Conservation (phyloP, 2,329 filamentous ascomycete genomes). For the Aspergillus sp. region DNA sequence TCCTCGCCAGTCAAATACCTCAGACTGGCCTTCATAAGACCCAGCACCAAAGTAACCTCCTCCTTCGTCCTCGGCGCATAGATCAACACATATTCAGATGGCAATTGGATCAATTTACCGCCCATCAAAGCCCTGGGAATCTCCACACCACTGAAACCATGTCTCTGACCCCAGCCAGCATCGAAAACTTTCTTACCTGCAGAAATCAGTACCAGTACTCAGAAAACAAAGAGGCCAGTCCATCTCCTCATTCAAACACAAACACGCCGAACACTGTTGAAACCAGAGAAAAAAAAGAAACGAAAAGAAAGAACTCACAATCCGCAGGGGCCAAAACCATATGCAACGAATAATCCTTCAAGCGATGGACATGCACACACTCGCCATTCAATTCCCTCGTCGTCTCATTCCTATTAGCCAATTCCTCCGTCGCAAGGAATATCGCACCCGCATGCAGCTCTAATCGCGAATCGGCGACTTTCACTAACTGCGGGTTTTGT, state of each 20-base stretch:
- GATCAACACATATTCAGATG: conserved; percentile 34
- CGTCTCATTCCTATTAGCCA: conserved; percentile 19
- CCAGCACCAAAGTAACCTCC: conserved; percentile 34
- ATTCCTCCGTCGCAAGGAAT: conserved; percentile 26
- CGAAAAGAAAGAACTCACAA: conserved; percentile 45
- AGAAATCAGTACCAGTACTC: no score
- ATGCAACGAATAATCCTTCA: conserved; percentile 71
- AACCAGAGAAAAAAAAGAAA: not conserved
- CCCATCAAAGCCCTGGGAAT: conserved; percentile 62
- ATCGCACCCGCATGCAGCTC: conserved; percentile 30
- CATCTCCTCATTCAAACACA: no score
- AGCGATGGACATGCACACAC: conserved; percentile 76
- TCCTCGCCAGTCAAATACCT: conserved; percentile 34
- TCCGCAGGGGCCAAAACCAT: conserved; percentile 77
- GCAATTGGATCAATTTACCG: conserved; percentile 20
- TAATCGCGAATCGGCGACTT: conserved; percentile 26
- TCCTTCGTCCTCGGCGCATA: conserved; percentile 39
- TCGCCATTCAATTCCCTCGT: conserved; percentile 60
- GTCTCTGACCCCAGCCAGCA: conserved; percentile 75
- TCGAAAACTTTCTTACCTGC: conserved; percentile 63
- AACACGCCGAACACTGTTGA: no score
- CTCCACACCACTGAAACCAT: conserved; percentile 56
- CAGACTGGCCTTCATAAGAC: conserved; percentile 35
- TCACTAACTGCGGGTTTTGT: conserved; percentile 33
- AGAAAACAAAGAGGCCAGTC: no score